Evolutionary conservation across 2,329 filamentous ascomycete species (phyloP).

Genomic region (Trichophyton verrucosum): DNA sequence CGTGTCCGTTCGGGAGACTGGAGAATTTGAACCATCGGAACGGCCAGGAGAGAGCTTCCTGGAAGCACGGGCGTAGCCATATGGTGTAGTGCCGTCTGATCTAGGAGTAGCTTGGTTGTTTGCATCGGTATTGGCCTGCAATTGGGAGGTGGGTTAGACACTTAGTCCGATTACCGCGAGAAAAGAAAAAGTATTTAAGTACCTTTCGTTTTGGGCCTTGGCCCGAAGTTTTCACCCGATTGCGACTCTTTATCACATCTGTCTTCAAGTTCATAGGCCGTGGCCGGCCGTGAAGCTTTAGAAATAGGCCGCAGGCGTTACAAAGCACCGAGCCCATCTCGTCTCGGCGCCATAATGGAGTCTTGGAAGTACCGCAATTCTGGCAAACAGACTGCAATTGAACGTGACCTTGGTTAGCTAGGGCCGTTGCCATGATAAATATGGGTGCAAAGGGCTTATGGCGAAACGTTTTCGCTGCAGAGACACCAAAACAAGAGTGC

Average conservation of each 20-base stretch:
- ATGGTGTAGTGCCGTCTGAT: conserved; percentile 45
- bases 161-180: conserved; percentile 1
- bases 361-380: conserved; percentile 92
- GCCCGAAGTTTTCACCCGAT: conserved; percentile 82
- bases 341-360: conserved; percentile 93
- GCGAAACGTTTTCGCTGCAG: background rate
- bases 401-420: conserved; percentile 41
- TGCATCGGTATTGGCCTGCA: conserved; percentile 37
- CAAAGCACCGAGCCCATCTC: conserved; percentile 91
- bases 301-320: conserved; percentile 94
- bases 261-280: conserved; percentile 95
- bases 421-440: conserved; percentile 32
- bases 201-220: conserved; percentile 77
- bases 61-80: conserved; percentile 52
- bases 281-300: conserved; percentile 88
- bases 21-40: conserved; percentile 63
- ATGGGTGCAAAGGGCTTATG: conserved; percentile 7
- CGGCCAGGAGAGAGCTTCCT: conserved; percentile 62
- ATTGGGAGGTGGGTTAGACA: conserved; percentile 8
- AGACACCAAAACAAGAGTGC: conserved; percentile 9
- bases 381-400: conserved; percentile 85
- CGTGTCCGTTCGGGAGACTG: conserved; percentile 66
- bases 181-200: conserved; percentile 20
- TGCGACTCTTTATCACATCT: conserved; percentile 98
- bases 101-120: conserved; percentile 49